A percentile compares a stretch with the other conserved stretches of the same genome.
These are phyloP conservation scores for Phyllosticta capitalensis DNA, from an alignment of 2,329 filamentous ascomycete species.

Conservation along the genomic window DNA sequence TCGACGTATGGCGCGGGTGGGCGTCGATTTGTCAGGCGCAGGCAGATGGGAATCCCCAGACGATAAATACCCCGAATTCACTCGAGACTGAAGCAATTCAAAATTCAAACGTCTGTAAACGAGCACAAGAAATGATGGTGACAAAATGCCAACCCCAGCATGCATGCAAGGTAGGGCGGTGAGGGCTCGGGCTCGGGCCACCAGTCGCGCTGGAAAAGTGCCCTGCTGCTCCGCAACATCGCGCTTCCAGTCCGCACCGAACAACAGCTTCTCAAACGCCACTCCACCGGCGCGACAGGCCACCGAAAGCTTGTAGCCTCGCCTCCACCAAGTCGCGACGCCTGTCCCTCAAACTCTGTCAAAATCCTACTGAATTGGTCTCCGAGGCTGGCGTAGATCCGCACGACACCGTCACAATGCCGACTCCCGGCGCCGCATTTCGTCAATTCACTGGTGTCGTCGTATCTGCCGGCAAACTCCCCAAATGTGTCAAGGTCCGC, in stretches of 20 bases:
- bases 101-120: neutral
- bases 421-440: constrained; percentile 10
- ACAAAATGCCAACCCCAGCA: too few relatives aligned
- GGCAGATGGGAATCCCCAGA: neutral
- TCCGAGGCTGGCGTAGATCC: neutral
- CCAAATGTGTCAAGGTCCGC: constrained; percentile 69
- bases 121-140: too few relatives aligned
- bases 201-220: neutral
- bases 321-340: neutral
- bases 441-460: constrained; percentile 51
- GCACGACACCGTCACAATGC: constrained; percentile 1
- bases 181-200: neutral
- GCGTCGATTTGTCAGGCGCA: neutral
- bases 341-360: neutral
- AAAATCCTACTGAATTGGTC: neutral
- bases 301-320: neutral
- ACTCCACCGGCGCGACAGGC: neutral
- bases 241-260: neutral
- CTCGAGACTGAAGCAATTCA: neutral
- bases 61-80: neutral
- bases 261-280: neutral
- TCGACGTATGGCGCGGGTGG: neutral
- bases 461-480: constrained; percentile 67
- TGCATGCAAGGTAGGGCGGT: neutral
- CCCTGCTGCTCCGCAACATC: neutral